Conservation (phyloP, 2,329 filamentous ascomycete species). For the Phialocephala subalpina region DNA sequence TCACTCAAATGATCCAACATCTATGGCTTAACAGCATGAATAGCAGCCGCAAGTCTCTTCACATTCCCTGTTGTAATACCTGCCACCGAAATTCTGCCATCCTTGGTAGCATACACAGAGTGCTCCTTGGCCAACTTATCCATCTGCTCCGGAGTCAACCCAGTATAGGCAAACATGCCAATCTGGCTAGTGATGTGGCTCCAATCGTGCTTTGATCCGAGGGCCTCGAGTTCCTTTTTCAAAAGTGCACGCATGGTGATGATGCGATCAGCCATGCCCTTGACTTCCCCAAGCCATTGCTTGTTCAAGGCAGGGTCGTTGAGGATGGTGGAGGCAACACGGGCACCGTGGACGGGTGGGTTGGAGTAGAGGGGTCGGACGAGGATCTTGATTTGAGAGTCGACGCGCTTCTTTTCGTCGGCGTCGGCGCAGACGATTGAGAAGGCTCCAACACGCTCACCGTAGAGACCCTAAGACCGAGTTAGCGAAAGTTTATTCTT, state of each 20-base stretch:
- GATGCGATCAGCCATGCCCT: conserved; percentile 99
- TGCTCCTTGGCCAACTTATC: conserved; percentile 90
- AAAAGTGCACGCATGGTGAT: conserved; percentile 96
- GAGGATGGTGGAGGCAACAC: conserved; percentile 91
- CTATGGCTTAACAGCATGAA: conserved; percentile 77
- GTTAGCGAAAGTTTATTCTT: conserved; percentile 22
- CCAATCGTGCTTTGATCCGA: conserved; percentile 98
- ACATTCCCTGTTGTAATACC: conserved; percentile 85
- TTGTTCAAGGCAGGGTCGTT: conserved; percentile 84
- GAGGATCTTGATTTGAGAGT: conserved; percentile 98
- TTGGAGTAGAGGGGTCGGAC: conserved; percentile 98
- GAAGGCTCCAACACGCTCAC: conserved; percentile 97
- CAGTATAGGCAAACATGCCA: conserved; percentile 99
- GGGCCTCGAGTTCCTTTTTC: conserved; percentile 92
- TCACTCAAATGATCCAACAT: conserved; percentile 9
- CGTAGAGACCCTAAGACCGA: conserved; percentile 81
- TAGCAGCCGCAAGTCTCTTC: conserved; percentile 80
- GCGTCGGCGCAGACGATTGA: conserved; percentile 85
- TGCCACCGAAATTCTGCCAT: conserved; percentile 85
- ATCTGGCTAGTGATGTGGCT: conserved; percentile 98
- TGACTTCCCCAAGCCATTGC: conserved; percentile 96
- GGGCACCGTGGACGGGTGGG: conserved; percentile 94
- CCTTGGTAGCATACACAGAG: conserved; percentile 97
- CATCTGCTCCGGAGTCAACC: conserved; percentile 91
- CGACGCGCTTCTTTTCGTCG: conserved; percentile 94